Evolutionary conservation across 805 yeast species (phyloP).

Genomic region (Kodamaea neixiangensis): DNA sequence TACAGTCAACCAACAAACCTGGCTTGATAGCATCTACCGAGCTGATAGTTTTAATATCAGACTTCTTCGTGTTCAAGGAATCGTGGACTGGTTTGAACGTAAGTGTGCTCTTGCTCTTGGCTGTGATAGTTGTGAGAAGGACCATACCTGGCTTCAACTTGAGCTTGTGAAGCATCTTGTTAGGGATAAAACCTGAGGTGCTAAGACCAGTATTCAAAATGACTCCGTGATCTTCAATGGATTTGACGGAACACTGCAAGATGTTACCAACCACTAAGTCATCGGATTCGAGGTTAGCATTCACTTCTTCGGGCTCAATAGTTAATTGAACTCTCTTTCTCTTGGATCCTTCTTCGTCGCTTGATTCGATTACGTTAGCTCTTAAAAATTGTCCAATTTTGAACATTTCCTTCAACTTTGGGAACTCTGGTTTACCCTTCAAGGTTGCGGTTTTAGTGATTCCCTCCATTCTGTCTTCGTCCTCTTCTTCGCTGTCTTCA

Average conservation of each 20-base stretch:
- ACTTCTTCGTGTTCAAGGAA: conserved; percentile 47
- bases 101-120: conserved; percentile 52
- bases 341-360: conserved; percentile 19
- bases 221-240: conserved; percentile 92
- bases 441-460: conserved; percentile 23
- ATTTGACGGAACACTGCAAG: conserved; percentile 74
- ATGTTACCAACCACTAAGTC: conserved; percentile 65
- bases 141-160: conserved; percentile 63
- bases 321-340: conserved; percentile 70
- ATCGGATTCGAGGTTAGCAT: conserved; percentile 58
- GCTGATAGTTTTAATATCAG: conserved; percentile 55
- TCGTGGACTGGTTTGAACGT: conserved; percentile 50
- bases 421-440: conserved; percentile 45
- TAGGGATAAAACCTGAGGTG: conserved; percentile 71
- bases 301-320: conserved; percentile 73
- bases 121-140: conserved; percentile 57
- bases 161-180: conserved; percentile 34
- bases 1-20: conserved; percentile 77
- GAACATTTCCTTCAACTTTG: conserved; percentile 57
- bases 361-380: conserved; percentile 62
- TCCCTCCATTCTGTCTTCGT: conserved; percentile 31
- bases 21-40: conserved; percentile 83
- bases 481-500: conserved; percentile 30
- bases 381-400: conserved; percentile 82
- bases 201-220: conserved; percentile 69